Evolutionary conservation across 208 protist species (phyloP).

Genomic region (Leishmania amazonensis): DNA sequence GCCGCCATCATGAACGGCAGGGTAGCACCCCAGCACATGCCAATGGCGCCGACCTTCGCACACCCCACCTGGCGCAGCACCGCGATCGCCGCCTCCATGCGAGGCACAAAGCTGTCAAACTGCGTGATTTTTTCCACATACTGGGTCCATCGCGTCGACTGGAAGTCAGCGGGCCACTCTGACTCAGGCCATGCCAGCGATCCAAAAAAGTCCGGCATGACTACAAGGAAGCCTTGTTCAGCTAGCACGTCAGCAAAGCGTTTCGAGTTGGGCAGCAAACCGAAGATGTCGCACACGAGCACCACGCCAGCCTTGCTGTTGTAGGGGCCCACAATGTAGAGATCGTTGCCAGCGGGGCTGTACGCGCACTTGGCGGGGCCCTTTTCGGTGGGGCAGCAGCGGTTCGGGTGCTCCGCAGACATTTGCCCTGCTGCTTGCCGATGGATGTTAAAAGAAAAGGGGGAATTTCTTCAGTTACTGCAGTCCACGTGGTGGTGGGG

Average conservation of each 20-base stretch:
- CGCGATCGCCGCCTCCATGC: constrained; percentile 32
- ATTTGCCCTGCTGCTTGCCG: background rate
- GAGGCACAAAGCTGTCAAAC: constrained; percentile 22
- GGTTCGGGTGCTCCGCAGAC: constrained; percentile 13
- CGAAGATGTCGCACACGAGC: constrained; percentile 62
- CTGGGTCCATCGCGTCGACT: background rate
- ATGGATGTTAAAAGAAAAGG: background rate
- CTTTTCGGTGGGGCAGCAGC: constrained; percentile 58
- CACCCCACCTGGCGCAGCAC: constrained; percentile 48
- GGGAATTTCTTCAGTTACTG: background rate
- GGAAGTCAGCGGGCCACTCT: constrained; percentile 45
- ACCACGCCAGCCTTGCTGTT: constrained; percentile 48
- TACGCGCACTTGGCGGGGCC: constrained; percentile 20
- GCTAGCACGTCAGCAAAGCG: constrained; percentile 48
- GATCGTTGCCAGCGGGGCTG: constrained; percentile 30
- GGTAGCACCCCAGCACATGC: constrained; percentile 64
- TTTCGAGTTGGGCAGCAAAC: constrained; percentile 51
- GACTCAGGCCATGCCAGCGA: constrained; percentile 30
- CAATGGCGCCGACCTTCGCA: constrained; percentile 41
- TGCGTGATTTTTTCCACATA: background rate
- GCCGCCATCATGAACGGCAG: constrained; percentile 32
- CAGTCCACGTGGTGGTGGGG: background rate
- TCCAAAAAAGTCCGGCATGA: constrained; percentile 67
- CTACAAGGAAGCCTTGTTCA: constrained; percentile 47
- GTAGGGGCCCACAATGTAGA: constrained; percentile 48